Percentiles rank a stretch among this genome's conserved stretches.
These are phyloP conservation scores for Colletotrichum sp. DNA, from an alignment of 2,329 filamentous ascomycete species.

Conservation along the genomic window DNA sequence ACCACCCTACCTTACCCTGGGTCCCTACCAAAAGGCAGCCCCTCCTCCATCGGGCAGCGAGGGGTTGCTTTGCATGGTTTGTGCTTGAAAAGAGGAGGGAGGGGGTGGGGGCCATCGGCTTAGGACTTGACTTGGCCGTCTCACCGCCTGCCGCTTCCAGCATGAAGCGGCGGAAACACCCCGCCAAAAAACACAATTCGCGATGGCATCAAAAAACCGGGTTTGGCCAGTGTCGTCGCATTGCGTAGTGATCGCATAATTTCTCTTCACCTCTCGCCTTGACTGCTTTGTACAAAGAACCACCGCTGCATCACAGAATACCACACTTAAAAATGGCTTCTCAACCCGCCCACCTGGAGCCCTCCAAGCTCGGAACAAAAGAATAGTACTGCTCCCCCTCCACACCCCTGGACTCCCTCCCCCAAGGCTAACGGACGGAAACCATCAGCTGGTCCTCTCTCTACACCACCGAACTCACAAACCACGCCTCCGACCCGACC, in stretches of 20 bases:
- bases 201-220: constrained; percentile 12
- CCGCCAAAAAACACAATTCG: constrained; percentile 9
- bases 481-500: constrained; percentile 72
- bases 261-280: not conserved
- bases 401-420: not conserved
- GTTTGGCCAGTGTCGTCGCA: not conserved
- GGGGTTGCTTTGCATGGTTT: not conserved
- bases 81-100: not conserved
- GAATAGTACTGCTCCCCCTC: constrained; percentile 71
- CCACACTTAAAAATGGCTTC: not conserved
- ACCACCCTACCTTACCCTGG: not conserved
- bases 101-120: not conserved
- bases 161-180: not conserved
- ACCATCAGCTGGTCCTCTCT: constrained; percentile 73
- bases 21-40: not conserved
- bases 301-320: not conserved
- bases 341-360: constrained; percentile 71
- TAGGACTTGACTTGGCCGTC: not conserved
- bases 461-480: constrained; percentile 73
- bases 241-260: not conserved
- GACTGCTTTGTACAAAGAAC: not conserved
- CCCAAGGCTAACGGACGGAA: not conserved
- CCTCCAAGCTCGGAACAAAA: constrained; percentile 83
- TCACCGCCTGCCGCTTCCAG: constrained; percentile 6
- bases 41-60: not conserved